These are phyloP conservation scores for Penicillium crustosum DNA, from an alignment of 2,329 filamentous ascomycete genomes.

Conservation along the genomic window DNA sequence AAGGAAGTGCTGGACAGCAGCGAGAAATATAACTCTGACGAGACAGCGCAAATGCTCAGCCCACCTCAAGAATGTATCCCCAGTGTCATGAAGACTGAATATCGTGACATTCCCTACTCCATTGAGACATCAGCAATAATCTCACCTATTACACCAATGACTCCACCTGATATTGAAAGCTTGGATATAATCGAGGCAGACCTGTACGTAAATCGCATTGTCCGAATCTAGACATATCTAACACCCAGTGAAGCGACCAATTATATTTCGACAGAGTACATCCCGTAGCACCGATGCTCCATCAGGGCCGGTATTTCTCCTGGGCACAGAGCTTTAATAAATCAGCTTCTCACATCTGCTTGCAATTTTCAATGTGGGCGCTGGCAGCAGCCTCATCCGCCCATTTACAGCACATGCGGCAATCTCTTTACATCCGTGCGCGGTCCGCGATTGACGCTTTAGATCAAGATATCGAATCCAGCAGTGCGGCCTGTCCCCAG, in stretches of 20 bases:
- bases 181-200: constrained; percentile 8
- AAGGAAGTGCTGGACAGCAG: not conserved
- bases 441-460: constrained; percentile 11
- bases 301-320: constrained; percentile 30
- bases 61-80: not conserved
- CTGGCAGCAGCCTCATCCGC: constrained; percentile 36
- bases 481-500: not conserved
- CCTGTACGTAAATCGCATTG: not conserved
- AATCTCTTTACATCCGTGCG: constrained; percentile 29
- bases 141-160: not conserved
- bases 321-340: constrained; percentile 25
- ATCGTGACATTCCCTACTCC: not conserved
- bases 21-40: not conserved
- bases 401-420: constrained; percentile 31
- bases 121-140: not conserved
- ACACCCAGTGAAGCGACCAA: constrained; percentile 25
- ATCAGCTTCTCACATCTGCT: constrained; percentile 21
- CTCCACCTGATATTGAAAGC: not conserved
- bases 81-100: not conserved
- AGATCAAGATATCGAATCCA: constrained; percentile 5
- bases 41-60: not conserved
- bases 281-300: constrained; percentile 29
- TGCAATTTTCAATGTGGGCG: constrained; percentile 42
- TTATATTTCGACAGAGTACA: constrained; percentile 36
- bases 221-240: not conserved